These are phyloP conservation scores for Hypoxylon sp. DNA, from an alignment of 2,329 filamentous ascomycete species.

Conservation along the genomic window DNA sequence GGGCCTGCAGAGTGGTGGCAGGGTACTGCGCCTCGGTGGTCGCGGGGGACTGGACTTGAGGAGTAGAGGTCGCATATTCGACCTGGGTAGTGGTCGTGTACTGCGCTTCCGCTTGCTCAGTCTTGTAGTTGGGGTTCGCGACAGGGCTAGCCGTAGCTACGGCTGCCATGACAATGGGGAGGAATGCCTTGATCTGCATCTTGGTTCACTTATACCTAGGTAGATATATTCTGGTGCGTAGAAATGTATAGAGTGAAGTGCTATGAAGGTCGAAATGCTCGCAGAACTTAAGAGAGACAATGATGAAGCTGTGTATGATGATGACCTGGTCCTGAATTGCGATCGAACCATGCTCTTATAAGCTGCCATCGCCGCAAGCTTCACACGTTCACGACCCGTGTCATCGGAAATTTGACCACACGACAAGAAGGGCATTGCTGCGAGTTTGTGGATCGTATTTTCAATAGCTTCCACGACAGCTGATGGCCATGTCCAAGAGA, in stretches of 20 bases:
- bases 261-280: background rate
- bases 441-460: slow-evolving; percentile 23
- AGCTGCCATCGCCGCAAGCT: slow-evolving; percentile 1
- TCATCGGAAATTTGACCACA: slow-evolving; percentile 15
- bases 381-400: background rate
- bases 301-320: slow-evolving; percentile 4
- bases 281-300: background rate
- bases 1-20: background rate
- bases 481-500: slow-evolving; percentile 14
- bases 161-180: slow-evolving; percentile 29
- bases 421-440: slow-evolving; percentile 3
- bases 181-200: slow-evolving; percentile 33
- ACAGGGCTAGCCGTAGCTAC: slow-evolving; percentile 31
- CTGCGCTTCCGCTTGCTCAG: slow-evolving; percentile 8
- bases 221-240: background rate
- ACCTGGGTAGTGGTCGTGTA: slow-evolving; percentile 19
- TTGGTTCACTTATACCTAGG: slow-evolving; percentile 9
- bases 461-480: slow-evolving; percentile 27
- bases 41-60: slow-evolving; percentile 11
- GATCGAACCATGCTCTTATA: slow-evolving; percentile 23
- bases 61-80: background rate
- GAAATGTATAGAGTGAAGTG: no score
- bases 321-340: background rate
- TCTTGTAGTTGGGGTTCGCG: slow-evolving; percentile 29
- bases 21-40: slow-evolving; percentile 7